phyloP scores from a whole-genome alignment of 805 yeast genomes.

The Alloascoidea hylecoeti region DNA sequence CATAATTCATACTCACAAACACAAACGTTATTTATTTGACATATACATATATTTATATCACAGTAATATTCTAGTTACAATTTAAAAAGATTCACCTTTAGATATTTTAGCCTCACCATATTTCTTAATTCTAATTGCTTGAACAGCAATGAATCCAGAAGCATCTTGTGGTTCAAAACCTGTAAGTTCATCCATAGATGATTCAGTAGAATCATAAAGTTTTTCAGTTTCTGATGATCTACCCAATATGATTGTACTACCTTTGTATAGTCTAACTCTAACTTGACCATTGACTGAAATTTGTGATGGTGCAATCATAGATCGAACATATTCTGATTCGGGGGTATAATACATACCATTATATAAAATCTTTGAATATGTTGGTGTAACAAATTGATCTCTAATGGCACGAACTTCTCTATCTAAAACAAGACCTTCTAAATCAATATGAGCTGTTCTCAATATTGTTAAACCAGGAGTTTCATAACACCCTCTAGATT shows the following conservation, averaged over 20 bases:
- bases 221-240: slow-evolving; percentile 94
- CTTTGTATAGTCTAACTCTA: slow-evolving; percentile 89
- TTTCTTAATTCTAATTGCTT: slow-evolving; percentile 96
- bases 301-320: slow-evolving; percentile 92
- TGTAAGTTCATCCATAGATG: slow-evolving; percentile 97
- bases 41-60: no score
- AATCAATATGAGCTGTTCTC: slow-evolving; percentile 88
- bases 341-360: slow-evolving; percentile 98
- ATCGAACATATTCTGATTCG: slow-evolving; percentile 91
- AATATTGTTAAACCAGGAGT: slow-evolving; percentile 95
- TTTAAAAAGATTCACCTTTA: slow-evolving; percentile 34
- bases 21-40: no score
- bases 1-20: no score
- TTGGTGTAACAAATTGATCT: slow-evolving; percentile 89
- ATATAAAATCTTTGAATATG: slow-evolving; percentile 82
- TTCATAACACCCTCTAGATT: slow-evolving; percentile 98
- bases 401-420: slow-evolving; percentile 96
- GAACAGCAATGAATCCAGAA: slow-evolving; percentile 93
- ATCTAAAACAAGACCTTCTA: slow-evolving; percentile 94
- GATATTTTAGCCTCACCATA: slow-evolving; percentile 92
- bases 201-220: slow-evolving; percentile 94
- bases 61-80: no score
- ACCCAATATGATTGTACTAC: slow-evolving; percentile 71
- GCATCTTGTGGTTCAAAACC: slow-evolving; percentile 97
- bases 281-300: slow-evolving; percentile 92